Evolutionary conservation across 2,329 filamentous ascomycete genomes (phyloP).

Genomic region (Biscogniauxia marginata): DNA sequence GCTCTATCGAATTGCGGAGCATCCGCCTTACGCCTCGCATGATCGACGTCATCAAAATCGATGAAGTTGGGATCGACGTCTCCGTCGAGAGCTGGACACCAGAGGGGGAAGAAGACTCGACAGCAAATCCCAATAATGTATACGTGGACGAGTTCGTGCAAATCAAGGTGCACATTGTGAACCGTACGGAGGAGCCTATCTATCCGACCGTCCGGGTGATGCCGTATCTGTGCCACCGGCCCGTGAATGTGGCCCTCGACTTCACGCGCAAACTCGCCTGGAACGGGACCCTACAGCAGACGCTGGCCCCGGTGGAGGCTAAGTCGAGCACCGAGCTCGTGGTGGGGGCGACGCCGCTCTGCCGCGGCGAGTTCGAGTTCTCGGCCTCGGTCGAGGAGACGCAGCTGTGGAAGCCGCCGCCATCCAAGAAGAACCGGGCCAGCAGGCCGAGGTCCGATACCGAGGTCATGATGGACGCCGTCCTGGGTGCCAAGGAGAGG

Average conservation of each 20-base stretch:
- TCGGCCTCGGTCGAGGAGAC: slow-evolving; percentile 80
- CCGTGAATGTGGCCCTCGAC: slow-evolving; percentile 72
- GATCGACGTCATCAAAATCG: slow-evolving; percentile 79
- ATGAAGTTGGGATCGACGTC: slow-evolving; percentile 71
- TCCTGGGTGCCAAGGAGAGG: slow-evolving; percentile 58
- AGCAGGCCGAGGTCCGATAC: slow-evolving; percentile 46
- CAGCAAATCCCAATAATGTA: slow-evolving; percentile 27
- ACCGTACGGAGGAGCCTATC: slow-evolving; percentile 67
- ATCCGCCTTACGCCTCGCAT: slow-evolving; percentile 73
- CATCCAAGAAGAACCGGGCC: slow-evolving; percentile 15
- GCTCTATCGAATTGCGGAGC: slow-evolving; percentile 72
- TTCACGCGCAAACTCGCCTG: slow-evolving; percentile 79
- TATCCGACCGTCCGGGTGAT: slow-evolving; percentile 57
- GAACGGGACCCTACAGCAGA: slow-evolving; percentile 80
- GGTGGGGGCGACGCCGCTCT: slow-evolving; percentile 72
- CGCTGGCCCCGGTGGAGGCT: slow-evolving; percentile 61
- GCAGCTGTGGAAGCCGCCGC: slow-evolving; percentile 44
- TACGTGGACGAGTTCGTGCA: slow-evolving; percentile 64
- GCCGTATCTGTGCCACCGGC: slow-evolving; percentile 72
- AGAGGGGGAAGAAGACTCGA: slow-evolving; percentile 9
- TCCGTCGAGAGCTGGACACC: slow-evolving; percentile 41
- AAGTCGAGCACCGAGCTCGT: slow-evolving; percentile 59
- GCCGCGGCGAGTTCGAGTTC: slow-evolving; percentile 79
- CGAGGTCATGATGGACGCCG: slow-evolving; percentile 56
- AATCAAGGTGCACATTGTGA: slow-evolving; percentile 69